Evolutionary conservation across 495 filamentous ascomycete genomes (phyloP).

Genomic region (Aspergillus sclerotiicarbonarius): DNA sequence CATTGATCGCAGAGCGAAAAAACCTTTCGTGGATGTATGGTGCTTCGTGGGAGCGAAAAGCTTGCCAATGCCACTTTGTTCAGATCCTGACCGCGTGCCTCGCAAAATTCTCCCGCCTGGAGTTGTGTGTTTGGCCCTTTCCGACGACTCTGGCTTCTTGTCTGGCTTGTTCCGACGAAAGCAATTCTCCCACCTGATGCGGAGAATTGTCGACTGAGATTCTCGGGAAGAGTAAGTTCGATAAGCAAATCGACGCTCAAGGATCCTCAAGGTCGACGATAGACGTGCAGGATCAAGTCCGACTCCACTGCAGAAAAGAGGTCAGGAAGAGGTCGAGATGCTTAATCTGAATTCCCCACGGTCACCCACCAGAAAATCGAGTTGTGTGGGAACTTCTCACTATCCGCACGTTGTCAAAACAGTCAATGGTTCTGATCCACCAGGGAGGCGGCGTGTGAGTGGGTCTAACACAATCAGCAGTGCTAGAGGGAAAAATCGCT

Average conservation of each 20-base stretch:
- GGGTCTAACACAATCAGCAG: constrained; percentile 46
- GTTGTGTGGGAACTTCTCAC: constrained; percentile 44
- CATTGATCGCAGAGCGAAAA: constrained; percentile 39
- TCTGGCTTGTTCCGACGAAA: constrained; percentile 14
- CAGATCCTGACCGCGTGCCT: constrained; percentile 13
- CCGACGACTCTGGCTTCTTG: constrained; percentile 3
- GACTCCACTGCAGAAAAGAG: constrained; percentile 34
- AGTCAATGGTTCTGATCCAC: constrained; percentile 46
- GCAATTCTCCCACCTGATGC: constrained; percentile 17
- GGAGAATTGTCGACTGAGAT: constrained; percentile 15
- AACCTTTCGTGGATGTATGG: constrained; percentile 17
- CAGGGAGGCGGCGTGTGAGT: constrained; percentile 45
- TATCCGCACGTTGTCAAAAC: constrained; percentile 49
- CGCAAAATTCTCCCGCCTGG: constrained; percentile 17
- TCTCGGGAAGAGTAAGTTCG: constrained; percentile 7
- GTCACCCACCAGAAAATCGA: constrained; percentile 44
- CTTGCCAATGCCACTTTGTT: constrained; percentile 15
- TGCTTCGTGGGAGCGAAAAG: constrained; percentile 6
- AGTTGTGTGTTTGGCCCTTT: constrained; percentile 15
- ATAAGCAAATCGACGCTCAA: constrained; percentile 10
- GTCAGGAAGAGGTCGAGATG: constrained; percentile 34
- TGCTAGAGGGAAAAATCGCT: constrained; percentile 30
- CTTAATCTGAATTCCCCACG: constrained; percentile 49
- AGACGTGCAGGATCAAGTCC: constrained; percentile 30
- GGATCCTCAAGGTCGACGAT: constrained; percentile 27